Conservation (phyloP, 2,329 filamentous ascomycete genomes). For the Metarhizium sp. region DNA sequence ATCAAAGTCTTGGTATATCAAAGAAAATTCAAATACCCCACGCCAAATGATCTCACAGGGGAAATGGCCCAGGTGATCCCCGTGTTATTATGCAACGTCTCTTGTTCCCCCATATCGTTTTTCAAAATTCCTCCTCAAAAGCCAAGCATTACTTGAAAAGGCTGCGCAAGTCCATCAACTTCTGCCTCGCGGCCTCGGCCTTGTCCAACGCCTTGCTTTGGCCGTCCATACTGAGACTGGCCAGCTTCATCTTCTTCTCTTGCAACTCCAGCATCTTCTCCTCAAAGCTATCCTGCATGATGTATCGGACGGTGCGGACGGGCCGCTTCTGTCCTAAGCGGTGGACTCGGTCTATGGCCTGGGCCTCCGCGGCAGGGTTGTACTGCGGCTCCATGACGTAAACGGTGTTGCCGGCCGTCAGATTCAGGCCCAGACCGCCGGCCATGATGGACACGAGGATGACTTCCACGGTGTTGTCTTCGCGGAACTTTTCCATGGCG, state of each 20-base stretch:
- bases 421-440: slow-evolving; percentile 82
- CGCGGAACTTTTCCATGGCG: slow-evolving; percentile 70
- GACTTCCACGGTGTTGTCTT: slow-evolving; percentile 61
- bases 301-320: slow-evolving; percentile 78
- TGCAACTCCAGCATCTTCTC: slow-evolving; percentile 87
- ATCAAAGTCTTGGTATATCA: neutral
- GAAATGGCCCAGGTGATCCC: too few species aligned
- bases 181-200: slow-evolving; percentile 48
- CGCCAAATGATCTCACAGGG: too few species aligned
- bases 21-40: neutral
- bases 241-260: slow-evolving; percentile 85
- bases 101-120: neutral
- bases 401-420: slow-evolving; percentile 76
- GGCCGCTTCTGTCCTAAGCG: slow-evolving; percentile 82
- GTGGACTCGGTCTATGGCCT: slow-evolving; percentile 90
- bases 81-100: neutral
- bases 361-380: slow-evolving; percentile 89
- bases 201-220: slow-evolving; percentile 44
- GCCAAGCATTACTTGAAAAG: slow-evolving; percentile 38
- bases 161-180: slow-evolving; percentile 47
- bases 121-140: neutral
- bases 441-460: slow-evolving; percentile 90
- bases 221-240: slow-evolving; percentile 74
- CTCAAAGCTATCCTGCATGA: slow-evolving; percentile 87
- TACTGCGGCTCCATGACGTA: slow-evolving; percentile 99